A percentile compares a stretch with the other conserved stretches of the same genome.
These are phyloP conservation scores for Erysimum cheiri DNA, from an alignment of 441 rosid genomes.

Conservation along the genomic window DNA sequence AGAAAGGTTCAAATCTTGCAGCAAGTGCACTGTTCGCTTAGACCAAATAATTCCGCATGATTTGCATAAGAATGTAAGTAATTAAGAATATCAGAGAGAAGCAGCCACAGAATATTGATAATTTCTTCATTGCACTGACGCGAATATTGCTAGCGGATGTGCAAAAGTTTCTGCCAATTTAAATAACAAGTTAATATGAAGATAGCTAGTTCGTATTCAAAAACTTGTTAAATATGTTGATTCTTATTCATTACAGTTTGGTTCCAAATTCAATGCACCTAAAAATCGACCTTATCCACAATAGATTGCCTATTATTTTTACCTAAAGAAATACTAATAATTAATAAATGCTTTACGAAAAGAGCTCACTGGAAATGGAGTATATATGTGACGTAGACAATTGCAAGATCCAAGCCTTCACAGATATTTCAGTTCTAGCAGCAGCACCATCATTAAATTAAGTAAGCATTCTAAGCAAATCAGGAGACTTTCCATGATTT, in stretches of 20 bases:
- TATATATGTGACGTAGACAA: slow-evolving; percentile 4
- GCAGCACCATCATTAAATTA: slow-evolving; percentile 23
- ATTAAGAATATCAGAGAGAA: slow-evolving; percentile 8
- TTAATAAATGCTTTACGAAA: slow-evolving; percentile 6
- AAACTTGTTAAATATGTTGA: neutral
- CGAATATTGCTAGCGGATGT: slow-evolving; percentile 5
- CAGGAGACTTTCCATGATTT: slow-evolving; percentile 16
- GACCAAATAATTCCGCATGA: slow-evolving; percentile 13
- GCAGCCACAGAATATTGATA: neutral
- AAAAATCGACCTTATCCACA: slow-evolving; percentile 4
- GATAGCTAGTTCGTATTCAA: slow-evolving; percentile 15
- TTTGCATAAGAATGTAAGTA: slow-evolving; percentile 22
- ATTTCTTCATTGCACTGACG: slow-evolving; percentile 17
- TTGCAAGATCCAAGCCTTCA: slow-evolving; percentile 13
- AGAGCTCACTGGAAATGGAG: slow-evolving; percentile 23
- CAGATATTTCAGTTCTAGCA: slow-evolving; percentile 25
- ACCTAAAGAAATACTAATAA: slow-evolving; percentile 3
- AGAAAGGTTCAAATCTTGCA: slow-evolving; percentile 12
- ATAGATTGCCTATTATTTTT: slow-evolving; percentile 6
- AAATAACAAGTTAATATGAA: slow-evolving; percentile 16
- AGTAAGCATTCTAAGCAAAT: slow-evolving; percentile 19
- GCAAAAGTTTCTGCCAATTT: slow-evolving; percentile 29
- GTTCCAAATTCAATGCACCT: slow-evolving; percentile 15
- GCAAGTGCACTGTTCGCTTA: slow-evolving; percentile 5
- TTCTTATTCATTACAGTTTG: neutral